Evolutionary conservation across 306 rosid genomes (phyloP), one percentile per base, ranked within the genome.

Genomic region (Potentilla sterilis): DNA sequence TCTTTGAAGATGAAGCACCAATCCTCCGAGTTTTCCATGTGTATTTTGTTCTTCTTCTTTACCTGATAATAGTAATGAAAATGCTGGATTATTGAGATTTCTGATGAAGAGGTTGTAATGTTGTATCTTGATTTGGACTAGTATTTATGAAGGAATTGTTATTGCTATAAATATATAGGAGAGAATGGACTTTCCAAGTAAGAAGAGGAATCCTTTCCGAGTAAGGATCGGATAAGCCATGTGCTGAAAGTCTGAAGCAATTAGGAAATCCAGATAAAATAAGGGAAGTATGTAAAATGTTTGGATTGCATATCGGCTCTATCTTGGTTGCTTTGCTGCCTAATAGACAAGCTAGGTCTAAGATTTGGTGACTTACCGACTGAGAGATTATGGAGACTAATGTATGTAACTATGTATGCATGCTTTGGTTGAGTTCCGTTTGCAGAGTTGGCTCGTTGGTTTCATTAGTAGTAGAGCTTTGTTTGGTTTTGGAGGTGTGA

Each of bases 1-100:
- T 85, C 88, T 82, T 85, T 82, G 82, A 86, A 85, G 49, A 64
- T 46, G 84, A 85, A 85, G 67, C 86, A 85, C 84, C 88, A 82
- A 51, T 82, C 84, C 67, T 84, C 88, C 19, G 76, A 61, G 10
- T 70, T 80, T 2, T 3, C 24, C 68, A 35, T 58, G 38, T 58
- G 15, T 10, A 22, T 58, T 28, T 58, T 10, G 7, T 58, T 58
- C 22, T 58, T 21, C 18, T 3, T 58, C 37, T 22, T 24, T n/a
- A n/a, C n/a, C n/a, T n/a, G n/a, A n/a, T n/a, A n/a, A n/a, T n/a
- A n/a, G n/a, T n/a, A n/a, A n/a, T n/a, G n/a, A n/a, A n/a, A n/a
- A n/a, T n/a, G n/a, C n/a, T n/a, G n/a, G n/a, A n/a, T n/a, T n/a
- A n/a, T n/a, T n/a, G n/a, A n/a, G n/a, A n/a, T n/a, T n/a, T n/a